A percentile compares a stretch with the other conserved stretches of the same genome.
phyloP scores from a whole-genome alignment of 805 yeast species.

The Saccharomycopsis guyanensis region DNA sequence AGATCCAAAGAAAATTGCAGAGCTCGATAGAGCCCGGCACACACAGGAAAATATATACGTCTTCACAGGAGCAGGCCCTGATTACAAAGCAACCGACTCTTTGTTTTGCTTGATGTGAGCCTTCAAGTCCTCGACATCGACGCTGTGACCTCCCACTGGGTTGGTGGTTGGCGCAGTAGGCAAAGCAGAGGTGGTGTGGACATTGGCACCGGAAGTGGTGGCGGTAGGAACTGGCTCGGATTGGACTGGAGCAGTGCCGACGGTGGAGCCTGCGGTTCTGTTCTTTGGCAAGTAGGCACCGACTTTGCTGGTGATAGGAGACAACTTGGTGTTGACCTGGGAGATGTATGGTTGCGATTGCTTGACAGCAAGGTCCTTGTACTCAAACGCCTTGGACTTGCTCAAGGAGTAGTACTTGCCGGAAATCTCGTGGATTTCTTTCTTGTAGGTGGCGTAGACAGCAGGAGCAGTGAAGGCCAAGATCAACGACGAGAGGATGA shows the following conservation, averaged over 20 bases:
- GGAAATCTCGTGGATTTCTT: constrained; percentile 59
- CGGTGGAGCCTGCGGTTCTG: constrained; percentile 69
- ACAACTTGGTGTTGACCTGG: constrained; percentile 49
- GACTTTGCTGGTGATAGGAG: constrained; percentile 59
- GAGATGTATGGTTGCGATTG: constrained; percentile 54
- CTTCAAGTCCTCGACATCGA: constrained; percentile 29
- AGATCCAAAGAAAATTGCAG: neutral
- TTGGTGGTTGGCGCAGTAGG: constrained; percentile 19
- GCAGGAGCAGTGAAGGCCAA: constrained; percentile 69
- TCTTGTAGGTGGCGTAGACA: constrained; percentile 64
- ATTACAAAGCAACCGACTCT: neutral
- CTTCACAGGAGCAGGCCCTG: too few relatives aligned
- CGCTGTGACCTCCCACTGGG: constrained; percentile 24
- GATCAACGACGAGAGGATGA: constrained; percentile 50
- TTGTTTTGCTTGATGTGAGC: constrained; percentile 19
- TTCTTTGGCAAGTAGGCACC: constrained; percentile 35
- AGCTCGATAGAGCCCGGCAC: neutral
- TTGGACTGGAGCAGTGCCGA: constrained; percentile 29
- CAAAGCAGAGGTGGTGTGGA: constrained; percentile 13
- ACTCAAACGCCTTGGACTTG: constrained; percentile 34
- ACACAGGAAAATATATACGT: too few relatives aligned
- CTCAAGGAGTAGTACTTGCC: constrained; percentile 37
- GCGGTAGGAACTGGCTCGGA: constrained; percentile 2
- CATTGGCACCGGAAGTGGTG: constrained; percentile 14
- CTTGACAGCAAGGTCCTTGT: constrained; percentile 37